Conservation (phyloP, 75 land plant genomes). For the Pseudotsuga menziesii region DNA sequence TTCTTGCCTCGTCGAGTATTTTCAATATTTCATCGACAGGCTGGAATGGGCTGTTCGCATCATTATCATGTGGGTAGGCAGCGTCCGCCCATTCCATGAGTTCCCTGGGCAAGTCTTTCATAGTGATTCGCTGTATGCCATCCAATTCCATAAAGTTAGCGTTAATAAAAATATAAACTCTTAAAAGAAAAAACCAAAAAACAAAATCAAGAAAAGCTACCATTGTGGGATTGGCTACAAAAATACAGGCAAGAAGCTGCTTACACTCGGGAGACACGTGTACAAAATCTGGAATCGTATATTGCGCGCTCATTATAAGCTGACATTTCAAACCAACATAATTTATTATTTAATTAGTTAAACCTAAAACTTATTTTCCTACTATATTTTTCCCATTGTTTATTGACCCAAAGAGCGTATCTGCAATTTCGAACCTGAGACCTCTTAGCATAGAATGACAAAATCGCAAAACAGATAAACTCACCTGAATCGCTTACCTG, state of each 20-base stretch:
- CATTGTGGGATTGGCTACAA: constrained; percentile 37
- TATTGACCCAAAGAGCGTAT: background rate
- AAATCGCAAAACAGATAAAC: background rate
- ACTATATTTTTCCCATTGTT: background rate
- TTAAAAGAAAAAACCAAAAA: background rate
- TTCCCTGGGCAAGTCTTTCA: constrained; percentile 70
- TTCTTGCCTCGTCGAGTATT: constrained; percentile 63
- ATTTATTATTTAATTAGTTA: background rate
- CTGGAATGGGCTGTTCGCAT: constrained; percentile 49
- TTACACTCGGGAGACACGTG: constrained; percentile 33
- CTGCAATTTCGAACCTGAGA: background rate
- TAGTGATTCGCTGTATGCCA: constrained; percentile 61
- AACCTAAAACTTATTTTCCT: background rate
- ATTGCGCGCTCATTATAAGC: constrained; percentile 33
- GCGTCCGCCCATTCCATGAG: constrained; percentile 47
- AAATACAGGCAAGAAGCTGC: constrained; percentile 28
- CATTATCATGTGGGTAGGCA: constrained; percentile 27
- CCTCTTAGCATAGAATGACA: background rate
- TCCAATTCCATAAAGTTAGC: background rate
- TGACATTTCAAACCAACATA: background rate
- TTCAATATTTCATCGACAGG: constrained; percentile 64
- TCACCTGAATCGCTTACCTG: constrained; percentile 38
- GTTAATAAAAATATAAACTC: background rate
- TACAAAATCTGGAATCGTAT: constrained; percentile 31
- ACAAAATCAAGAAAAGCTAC: constrained; percentile 2